phyloP scores from a whole-genome alignment of 805 yeast genomes.

The Candida fluviatilis region DNA sequence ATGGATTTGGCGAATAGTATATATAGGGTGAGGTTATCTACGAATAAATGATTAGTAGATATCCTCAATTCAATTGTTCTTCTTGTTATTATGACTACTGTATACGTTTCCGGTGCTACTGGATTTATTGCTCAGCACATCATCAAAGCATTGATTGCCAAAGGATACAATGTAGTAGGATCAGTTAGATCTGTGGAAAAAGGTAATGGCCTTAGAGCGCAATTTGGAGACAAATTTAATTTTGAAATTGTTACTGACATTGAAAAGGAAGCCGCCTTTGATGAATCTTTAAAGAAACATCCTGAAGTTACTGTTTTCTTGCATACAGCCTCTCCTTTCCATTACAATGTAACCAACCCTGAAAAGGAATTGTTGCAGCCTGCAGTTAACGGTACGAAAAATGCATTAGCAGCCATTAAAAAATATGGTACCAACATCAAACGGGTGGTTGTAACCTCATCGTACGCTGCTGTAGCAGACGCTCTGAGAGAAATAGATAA shows the following conservation, averaged over 20 bases:
- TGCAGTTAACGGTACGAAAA: conserved; percentile 51
- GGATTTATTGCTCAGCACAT: conserved; percentile 55
- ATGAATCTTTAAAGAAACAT: conserved; percentile 39
- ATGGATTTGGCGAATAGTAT: too few relatives aligned
- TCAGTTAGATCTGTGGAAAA: conserved; percentile 46
- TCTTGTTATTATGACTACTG: conserved; percentile 11
- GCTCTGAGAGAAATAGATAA: conserved; percentile 28
- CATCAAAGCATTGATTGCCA: conserved; percentile 35
- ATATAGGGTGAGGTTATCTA: not conserved
- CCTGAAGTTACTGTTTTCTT: conserved; percentile 51
- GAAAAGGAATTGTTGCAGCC: conserved; percentile 53
- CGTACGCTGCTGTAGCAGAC: conserved; percentile 47
- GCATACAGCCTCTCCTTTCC: conserved; percentile 61
- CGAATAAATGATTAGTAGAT: too few relatives aligned
- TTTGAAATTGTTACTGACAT: conserved; percentile 49
- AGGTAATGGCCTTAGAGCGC: conserved; percentile 30
- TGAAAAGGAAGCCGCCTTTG: conserved; percentile 42
- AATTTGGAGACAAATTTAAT: conserved; percentile 23
- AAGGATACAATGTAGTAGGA: conserved; percentile 46
- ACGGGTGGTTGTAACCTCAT: conserved; percentile 46
- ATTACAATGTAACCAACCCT: conserved; percentile 38
- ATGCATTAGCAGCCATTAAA: conserved; percentile 47
- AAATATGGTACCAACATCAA: conserved; percentile 38
- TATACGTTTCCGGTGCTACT: conserved; percentile 51
- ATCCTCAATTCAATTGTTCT: too few relatives aligned